phyloP scores from a whole-genome alignment of 495 filamentous ascomycete genomes.

The Pyrenopolyporus hunteri region DNA sequence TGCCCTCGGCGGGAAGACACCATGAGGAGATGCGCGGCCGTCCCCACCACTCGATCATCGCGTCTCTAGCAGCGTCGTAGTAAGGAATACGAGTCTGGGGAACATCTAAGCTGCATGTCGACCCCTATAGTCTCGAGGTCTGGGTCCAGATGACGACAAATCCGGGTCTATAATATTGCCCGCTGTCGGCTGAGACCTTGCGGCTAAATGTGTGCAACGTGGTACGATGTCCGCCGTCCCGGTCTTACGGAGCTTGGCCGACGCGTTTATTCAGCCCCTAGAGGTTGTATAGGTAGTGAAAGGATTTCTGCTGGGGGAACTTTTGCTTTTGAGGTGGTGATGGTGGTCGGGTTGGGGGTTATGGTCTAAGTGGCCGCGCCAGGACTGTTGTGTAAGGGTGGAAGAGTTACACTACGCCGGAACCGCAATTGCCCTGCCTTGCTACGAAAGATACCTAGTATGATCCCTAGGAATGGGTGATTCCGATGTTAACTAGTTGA shows the following conservation, averaged over 20 bases:
- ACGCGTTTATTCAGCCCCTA: not conserved
- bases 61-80: not conserved
- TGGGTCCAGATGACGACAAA: not conserved
- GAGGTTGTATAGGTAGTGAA: not conserved
- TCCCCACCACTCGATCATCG: not conserved
- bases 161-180: constrained; percentile 15
- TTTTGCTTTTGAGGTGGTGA: not conserved
- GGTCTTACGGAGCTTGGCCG: constrained; percentile 19
- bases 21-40: no score
- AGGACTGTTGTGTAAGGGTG: not conserved
- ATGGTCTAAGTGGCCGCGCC: not conserved
- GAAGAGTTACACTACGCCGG: no score
- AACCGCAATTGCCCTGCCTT: no score
- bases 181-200: constrained; percentile 31
- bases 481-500: no score
- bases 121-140: not conserved
- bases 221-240: constrained; percentile 21
- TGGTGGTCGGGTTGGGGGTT: not conserved
- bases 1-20: no score
- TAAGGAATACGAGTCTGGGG: constrained; percentile 10
- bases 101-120: not conserved
- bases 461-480: no score
- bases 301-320: not conserved
- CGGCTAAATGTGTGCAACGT: constrained; percentile 36
- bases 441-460: no score